Percentiles rank a stretch among this genome's conserved stretches.
phyloP scores from a whole-genome alignment of 305 asterid genomes.

The Caryopteris hybrid region DNA sequence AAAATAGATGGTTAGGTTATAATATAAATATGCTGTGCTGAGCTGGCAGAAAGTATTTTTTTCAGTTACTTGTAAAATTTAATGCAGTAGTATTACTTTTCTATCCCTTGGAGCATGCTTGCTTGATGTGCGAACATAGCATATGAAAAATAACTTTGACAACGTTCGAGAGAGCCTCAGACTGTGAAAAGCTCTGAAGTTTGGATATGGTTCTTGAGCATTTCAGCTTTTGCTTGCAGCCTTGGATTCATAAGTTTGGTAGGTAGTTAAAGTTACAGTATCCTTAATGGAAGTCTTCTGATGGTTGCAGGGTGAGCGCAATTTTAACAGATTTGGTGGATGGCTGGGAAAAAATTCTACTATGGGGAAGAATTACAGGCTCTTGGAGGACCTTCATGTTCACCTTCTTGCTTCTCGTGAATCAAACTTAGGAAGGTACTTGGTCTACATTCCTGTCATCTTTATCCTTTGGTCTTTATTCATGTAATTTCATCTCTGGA shows the following conservation, averaged over 20 bases:
- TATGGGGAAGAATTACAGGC: slow-evolving; percentile 78
- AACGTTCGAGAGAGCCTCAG: not conserved
- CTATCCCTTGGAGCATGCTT: not conserved
- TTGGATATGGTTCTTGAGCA: not conserved
- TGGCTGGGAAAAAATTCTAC: slow-evolving; percentile 99
- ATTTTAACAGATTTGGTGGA: slow-evolving; percentile 94
- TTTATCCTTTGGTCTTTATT: too few relatives aligned
- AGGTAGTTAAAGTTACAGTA: not conserved
- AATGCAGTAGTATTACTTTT: not conserved
- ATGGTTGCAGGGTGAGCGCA: slow-evolving; percentile 80
- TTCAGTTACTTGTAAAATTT: not conserved
- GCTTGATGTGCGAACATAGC: not conserved
- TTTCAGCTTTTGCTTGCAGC: not conserved
- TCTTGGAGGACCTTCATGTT: slow-evolving; percentile 88
- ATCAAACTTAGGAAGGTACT: slow-evolving; percentile 80
- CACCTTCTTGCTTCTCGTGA: slow-evolving; percentile 90
- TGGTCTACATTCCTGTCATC: not conserved
- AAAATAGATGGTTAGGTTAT: not conserved
- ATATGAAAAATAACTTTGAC: not conserved
- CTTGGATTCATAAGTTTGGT: not conserved
- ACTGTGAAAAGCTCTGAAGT: not conserved
- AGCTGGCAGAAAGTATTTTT: not conserved
- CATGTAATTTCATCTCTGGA: not conserved
- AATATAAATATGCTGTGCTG: not conserved
- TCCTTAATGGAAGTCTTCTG: not conserved